Conservation (phyloP, 768 basidiomycete genomes). For the Macrolepiota fuliginosa region DNA sequence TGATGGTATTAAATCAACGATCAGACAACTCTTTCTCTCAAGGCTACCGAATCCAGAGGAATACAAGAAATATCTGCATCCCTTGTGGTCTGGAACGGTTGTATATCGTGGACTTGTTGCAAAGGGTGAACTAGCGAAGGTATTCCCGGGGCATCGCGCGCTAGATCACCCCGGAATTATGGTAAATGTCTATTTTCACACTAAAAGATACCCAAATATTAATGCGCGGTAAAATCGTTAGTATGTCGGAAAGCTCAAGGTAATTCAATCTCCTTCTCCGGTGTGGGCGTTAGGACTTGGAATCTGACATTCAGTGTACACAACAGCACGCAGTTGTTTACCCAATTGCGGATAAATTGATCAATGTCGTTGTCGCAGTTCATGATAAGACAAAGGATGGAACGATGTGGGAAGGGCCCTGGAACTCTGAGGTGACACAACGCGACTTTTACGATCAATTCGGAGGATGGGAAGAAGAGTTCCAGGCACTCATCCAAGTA, state of each 20-base stretch:
- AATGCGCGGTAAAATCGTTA: constrained; percentile 5
- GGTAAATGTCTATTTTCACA: constrained; percentile 16
- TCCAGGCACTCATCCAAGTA: constrained; percentile 17
- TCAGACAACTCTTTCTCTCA: no score
- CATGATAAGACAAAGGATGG: constrained; percentile 11
- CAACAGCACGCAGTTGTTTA: constrained; percentile 44
- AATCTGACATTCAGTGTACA: background rate
- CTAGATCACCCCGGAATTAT: constrained; percentile 16
- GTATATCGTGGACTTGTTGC: constrained; percentile 33
- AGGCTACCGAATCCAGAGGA: no score
- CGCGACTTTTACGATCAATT: constrained; percentile 14
- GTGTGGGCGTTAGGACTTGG: background rate
- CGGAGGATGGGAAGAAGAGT: constrained; percentile 16
- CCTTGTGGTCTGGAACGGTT: constrained; percentile 31
- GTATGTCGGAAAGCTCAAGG: constrained; percentile 31
- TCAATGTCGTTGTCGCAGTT: constrained; percentile 45
- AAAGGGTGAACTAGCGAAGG: constrained; percentile 18
- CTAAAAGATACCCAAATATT: background rate
- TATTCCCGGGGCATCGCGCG: constrained; percentile 27
- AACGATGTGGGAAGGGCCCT: constrained; percentile 16
- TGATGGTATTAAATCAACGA: no score
- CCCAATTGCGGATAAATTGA: constrained; percentile 44
- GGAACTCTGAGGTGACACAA: constrained; percentile 14
- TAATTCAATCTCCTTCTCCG: constrained; percentile 6
- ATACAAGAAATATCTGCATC: constrained; percentile 22